A percentile compares a stretch with the other conserved stretches of the same genome.
phyloP scores from a whole-genome alignment of 179 eudicot species.

The Spergularia azorica region DNA sequence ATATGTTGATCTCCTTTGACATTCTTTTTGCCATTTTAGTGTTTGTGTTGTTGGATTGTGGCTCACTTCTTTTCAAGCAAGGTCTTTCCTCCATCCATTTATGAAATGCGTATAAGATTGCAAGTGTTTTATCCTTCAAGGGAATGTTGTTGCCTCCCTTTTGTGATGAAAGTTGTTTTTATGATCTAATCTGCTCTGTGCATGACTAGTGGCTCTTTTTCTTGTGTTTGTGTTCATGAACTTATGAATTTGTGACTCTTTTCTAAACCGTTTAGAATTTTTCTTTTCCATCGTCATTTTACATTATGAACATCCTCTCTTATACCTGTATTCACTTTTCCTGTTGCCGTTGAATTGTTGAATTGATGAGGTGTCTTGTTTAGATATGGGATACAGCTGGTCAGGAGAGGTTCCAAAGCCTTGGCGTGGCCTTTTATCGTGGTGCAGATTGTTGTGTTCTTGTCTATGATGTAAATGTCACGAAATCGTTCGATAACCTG shows the following conservation, averaged over 20 bases:
- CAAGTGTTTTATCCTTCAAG: no score
- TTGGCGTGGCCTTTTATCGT: constrained; percentile 90
- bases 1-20: no score
- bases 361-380: constrained; percentile 14
- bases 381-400: constrained; percentile 98
- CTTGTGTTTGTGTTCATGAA: no score
- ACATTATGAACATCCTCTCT: background rate
- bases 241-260: background rate
- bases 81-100: no score
- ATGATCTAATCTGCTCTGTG: no score
- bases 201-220: no score
- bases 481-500: constrained; percentile 81
- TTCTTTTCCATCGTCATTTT: background rate
- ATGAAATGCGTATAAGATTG: no score
- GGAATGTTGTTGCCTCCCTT: no score
- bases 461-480: constrained; percentile 77
- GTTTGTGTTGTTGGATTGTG: no score
- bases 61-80: no score
- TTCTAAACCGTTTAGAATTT: background rate
- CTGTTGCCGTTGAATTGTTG: background rate
- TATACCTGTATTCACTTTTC: background rate
- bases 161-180: no score
- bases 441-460: constrained; percentile 95
- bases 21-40: no score
- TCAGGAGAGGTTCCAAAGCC: constrained; percentile 89